Conservation (phyloP, 2,329 filamentous ascomycete genomes). For the Aureobasidium sp. region DNA sequence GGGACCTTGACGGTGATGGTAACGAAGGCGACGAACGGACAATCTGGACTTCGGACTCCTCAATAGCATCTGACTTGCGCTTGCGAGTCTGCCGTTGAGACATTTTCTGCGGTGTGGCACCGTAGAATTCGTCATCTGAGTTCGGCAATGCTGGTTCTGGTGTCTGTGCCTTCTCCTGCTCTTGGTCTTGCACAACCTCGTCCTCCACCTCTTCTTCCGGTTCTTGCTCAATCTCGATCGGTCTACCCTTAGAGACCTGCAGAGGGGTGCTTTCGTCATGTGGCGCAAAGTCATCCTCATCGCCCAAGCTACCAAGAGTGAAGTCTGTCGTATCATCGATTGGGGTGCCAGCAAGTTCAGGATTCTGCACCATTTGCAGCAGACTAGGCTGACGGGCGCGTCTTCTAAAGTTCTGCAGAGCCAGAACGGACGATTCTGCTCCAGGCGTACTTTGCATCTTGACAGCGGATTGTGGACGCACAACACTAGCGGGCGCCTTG, state of each 20-base stretch:
- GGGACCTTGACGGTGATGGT: background rate
- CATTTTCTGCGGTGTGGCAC: background rate
- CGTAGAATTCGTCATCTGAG: slow-evolving; percentile 12
- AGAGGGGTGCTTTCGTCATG: slow-evolving; percentile 64
- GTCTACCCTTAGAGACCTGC: background rate
- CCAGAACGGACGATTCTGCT: slow-evolving; percentile 40
- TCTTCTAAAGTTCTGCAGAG: slow-evolving; percentile 45
- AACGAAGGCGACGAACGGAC: slow-evolving; percentile 33
- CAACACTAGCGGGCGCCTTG: slow-evolving; percentile 18
- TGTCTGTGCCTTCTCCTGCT: slow-evolving; percentile 15
- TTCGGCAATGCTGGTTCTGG: background rate
- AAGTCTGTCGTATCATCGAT: slow-evolving; percentile 23
- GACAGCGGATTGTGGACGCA: slow-evolving; percentile 36
- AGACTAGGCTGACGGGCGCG: slow-evolving; percentile 43
- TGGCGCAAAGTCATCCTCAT: slow-evolving; percentile 45
- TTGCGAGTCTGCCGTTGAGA: slow-evolving; percentile 6
- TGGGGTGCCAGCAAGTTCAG: background rate
- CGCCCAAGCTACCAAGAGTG: slow-evolving; percentile 18
- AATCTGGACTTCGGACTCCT: slow-evolving; percentile 28
- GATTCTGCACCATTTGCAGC: slow-evolving; percentile 41
- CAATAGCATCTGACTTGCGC: slow-evolving; percentile 18
- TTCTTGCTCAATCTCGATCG: background rate
- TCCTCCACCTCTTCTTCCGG: background rate
- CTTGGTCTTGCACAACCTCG: background rate
- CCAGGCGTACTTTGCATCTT: slow-evolving; percentile 38